A percentile compares a stretch with the other conserved stretches of the same genome.
Conservation (phyloP, 164 flowering plant genomes). For the Macadamia integrifolia region DNA sequence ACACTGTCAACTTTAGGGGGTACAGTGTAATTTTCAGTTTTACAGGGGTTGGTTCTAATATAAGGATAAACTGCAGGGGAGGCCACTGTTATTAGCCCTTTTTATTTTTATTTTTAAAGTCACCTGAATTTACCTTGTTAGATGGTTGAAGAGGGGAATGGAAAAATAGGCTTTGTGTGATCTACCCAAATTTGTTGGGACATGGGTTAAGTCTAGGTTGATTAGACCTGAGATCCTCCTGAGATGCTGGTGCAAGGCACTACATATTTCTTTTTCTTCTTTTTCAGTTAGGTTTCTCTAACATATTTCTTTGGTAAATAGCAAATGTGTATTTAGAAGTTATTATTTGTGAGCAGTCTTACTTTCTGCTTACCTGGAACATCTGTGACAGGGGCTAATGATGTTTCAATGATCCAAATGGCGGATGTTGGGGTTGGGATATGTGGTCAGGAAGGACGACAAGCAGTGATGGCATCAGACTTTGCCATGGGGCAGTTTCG, state of each 20-base stretch:
- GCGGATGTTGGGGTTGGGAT: conserved; percentile 97
- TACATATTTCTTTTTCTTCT: neutral
- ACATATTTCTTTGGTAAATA: too few species aligned
- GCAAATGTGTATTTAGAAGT: neutral
- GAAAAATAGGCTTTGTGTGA: too few species aligned
- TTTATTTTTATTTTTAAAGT: too few species aligned
- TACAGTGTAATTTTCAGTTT: too few species aligned
- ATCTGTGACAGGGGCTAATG: conserved; percentile 70
- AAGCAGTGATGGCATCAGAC: conserved; percentile 97
- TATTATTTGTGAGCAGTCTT: neutral
- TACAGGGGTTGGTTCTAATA: too few species aligned
- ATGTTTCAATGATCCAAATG: conserved; percentile 98
- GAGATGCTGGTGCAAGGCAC: neutral
- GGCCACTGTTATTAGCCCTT: too few species aligned
- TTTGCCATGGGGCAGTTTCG: conserved; percentile 97
- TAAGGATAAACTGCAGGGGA: too few species aligned
- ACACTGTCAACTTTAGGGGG: too few species aligned
- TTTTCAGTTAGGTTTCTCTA: neutral
- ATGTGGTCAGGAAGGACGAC: conserved; percentile 96
- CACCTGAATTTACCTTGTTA: too few species aligned
- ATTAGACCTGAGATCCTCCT: neutral
- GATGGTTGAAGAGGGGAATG: too few species aligned
- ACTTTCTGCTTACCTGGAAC: conserved; percentile 6
- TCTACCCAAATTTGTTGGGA: too few species aligned
- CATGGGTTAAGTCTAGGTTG: too few species aligned